phyloP scores from a whole-genome alignment of 192 early-diverging fungal genomes.

The Coemansia sp. region DNA sequence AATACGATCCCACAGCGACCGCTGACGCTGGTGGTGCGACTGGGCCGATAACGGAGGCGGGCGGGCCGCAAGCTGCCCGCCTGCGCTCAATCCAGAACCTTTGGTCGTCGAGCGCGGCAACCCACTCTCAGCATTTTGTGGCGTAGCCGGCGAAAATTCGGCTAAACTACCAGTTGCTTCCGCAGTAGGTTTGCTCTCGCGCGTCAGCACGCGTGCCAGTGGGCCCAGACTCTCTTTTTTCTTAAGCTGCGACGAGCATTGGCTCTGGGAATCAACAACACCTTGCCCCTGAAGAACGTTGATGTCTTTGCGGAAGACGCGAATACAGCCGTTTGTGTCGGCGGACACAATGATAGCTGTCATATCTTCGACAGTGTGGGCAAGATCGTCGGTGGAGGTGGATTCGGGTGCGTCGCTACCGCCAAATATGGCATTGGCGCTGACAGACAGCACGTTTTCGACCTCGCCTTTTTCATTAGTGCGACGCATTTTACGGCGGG shows the following conservation, averaged over 20 bases:
- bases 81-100: background rate
- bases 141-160: slow-evolving; percentile 9
- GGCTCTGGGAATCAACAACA: background rate
- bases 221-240: slow-evolving; percentile 14
- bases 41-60: slow-evolving; percentile 10
- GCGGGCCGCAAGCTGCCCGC: background rate
- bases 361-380: slow-evolving; percentile 32
- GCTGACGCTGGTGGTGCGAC: slow-evolving; percentile 12
- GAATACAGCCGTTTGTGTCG: slow-evolving; percentile 61
- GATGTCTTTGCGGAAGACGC: slow-evolving; percentile 66
- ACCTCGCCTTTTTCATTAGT: slow-evolving; percentile 28
- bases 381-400: slow-evolving; percentile 6
- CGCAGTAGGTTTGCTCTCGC: slow-evolving; percentile 2
- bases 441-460: slow-evolving; percentile 21
- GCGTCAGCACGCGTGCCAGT: slow-evolving; percentile 14
- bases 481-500: slow-evolving; percentile 44
- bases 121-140: background rate
- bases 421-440: slow-evolving; percentile 25
- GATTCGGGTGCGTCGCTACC: slow-evolving; percentile 4
- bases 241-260: slow-evolving; percentile 15
- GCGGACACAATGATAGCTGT: slow-evolving; percentile 64
- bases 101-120: background rate
- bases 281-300: slow-evolving; percentile 18
- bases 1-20: slow-evolving; percentile 41
- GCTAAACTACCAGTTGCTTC: background rate